Conservation (phyloP, 257 asterid genomes). For the Solanum medicagineum region DNA sequence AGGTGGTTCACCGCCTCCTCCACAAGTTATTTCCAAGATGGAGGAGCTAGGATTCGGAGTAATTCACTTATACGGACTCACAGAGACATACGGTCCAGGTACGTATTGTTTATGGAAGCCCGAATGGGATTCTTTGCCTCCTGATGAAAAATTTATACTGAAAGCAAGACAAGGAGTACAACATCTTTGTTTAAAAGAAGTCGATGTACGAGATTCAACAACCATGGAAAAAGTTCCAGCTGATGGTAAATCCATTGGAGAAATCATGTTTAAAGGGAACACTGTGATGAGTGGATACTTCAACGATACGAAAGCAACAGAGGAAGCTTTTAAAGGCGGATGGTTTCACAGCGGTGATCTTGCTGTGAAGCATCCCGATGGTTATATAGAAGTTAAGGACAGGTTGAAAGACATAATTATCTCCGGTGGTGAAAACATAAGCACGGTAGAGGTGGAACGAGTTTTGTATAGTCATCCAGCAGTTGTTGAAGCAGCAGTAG, state of each 20-base stretch:
- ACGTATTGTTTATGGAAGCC: slow-evolving; percentile 26
- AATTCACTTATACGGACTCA: slow-evolving; percentile 23
- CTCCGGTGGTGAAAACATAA: slow-evolving; percentile 26
- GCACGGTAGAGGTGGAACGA: slow-evolving; percentile 25
- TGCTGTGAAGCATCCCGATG: slow-evolving; percentile 21
- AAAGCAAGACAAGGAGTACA: slow-evolving; percentile 24
- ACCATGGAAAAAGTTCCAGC: slow-evolving; percentile 18
- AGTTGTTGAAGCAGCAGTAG: slow-evolving; percentile 22
- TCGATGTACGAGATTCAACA: slow-evolving; percentile 11
- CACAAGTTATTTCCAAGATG: slow-evolving; percentile 17
- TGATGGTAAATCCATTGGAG: slow-evolving; percentile 22
- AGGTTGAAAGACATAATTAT: slow-evolving; percentile 23
- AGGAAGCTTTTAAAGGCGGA: slow-evolving; percentile 20
- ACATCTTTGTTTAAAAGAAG: slow-evolving; percentile 21
- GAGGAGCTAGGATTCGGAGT: slow-evolving; percentile 21
- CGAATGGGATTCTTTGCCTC: slow-evolving; percentile 20
- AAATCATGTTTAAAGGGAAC: slow-evolving; percentile 28
- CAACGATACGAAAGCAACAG: slow-evolving; percentile 14
- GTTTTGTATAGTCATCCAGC: slow-evolving; percentile 22
- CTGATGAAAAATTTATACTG: slow-evolving; percentile 10
- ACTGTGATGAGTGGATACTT: slow-evolving; percentile 26
- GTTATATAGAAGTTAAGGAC: slow-evolving; percentile 24
- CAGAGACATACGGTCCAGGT: slow-evolving; percentile 30
- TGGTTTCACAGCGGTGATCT: slow-evolving; percentile 27
- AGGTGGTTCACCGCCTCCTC: slow-evolving; percentile 28